Conservation (phyloP, 768 basidiomycete genomes). For the Agaricus blazei region DNA sequence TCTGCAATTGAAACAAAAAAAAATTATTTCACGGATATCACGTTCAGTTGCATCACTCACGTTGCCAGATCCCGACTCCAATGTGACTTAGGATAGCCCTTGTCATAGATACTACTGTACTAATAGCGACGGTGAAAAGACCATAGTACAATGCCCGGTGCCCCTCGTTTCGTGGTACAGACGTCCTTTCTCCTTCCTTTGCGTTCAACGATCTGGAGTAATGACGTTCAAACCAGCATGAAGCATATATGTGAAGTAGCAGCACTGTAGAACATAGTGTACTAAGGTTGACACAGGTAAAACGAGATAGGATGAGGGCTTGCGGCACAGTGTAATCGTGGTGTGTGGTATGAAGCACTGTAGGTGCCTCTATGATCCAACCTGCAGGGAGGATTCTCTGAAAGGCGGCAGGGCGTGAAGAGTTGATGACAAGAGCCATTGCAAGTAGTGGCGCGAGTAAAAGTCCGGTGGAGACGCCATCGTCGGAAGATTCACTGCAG, state of each 20-base stretch:
- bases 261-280: conserved; percentile 79
- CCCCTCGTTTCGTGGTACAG: conserved; percentile 72
- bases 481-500: conserved; percentile 71
- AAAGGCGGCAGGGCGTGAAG: conserved; percentile 29
- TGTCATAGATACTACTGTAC: conserved; percentile 41
- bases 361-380: conserved; percentile 80
- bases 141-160: conserved; percentile 59
- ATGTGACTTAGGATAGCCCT: conserved; percentile 39
- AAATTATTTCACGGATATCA: background rate
- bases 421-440: conserved; percentile 57
- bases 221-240: conserved; percentile 66
- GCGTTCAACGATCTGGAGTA: conserved; percentile 31
- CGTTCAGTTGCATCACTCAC: conserved; percentile 36
- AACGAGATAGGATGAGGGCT: conserved; percentile 63
- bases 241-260: conserved; percentile 73
- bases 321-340: conserved; percentile 39
- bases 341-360: conserved; percentile 40
- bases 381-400: conserved; percentile 41
- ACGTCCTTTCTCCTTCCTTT: conserved; percentile 65
- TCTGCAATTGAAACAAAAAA: conserved; percentile 39
- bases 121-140: conserved; percentile 55
- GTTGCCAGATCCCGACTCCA: conserved; percentile 61
- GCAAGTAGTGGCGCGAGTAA: conserved; percentile 82
- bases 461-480: conserved; percentile 80
- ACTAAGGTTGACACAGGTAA: conserved; percentile 72